Base-by-base conservation (phyloP, 2,329 filamentous ascomycete species). In the Monosporascus sp. region DNA sequence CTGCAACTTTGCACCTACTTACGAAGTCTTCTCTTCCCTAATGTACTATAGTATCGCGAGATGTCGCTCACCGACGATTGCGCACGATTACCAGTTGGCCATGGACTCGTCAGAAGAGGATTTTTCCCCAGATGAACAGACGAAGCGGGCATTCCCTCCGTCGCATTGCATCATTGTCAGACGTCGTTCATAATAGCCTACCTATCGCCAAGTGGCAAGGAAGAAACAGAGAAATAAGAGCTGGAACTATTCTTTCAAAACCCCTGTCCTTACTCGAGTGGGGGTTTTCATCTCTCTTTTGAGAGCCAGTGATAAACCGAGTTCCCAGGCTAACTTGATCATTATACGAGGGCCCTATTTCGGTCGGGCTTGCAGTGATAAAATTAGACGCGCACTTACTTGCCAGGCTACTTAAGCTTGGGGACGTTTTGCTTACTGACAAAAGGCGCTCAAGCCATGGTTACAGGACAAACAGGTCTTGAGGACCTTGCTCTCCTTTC, bases 141-240 rank as follows among this genome's bases (percentile, higher is more conserved):
- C 51, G 26, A 17, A 20, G 49, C 40, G 50, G 49, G 20, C 56
- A 24, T 26, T 48, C 60, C 55, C 61, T 59, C 62, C 61, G 62
- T 61, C 57, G 49, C 46, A 52, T 54, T 52, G 47, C 54, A 53
- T 55, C 56, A 14, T 43, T 6, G 19, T 20, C 40, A 43, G 11
- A 20, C 50, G 41, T 56, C 53, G 56, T 40, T 49, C 50, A 51
- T 47, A 48, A 54, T 48, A 19, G 36, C 20, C 50, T 56, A 53
- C 60, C 49, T 56, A 58, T 49, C 53, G 63, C 64, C 64, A 63
- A 67, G 62, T 66, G 64, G 66, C 61, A 61, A 61, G 63, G 63
- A 61, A 56, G 40, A 46, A 48, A 19, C 48, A 44, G 51, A 24
- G 54, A 54, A 57, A 64, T 57, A 56, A 47, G 49, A 61, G 27